Percentiles rank a stretch among this genome's conserved stretches.
Conservation (phyloP, 306 rosid species). For the Sechiopsis laciniata region DNA sequence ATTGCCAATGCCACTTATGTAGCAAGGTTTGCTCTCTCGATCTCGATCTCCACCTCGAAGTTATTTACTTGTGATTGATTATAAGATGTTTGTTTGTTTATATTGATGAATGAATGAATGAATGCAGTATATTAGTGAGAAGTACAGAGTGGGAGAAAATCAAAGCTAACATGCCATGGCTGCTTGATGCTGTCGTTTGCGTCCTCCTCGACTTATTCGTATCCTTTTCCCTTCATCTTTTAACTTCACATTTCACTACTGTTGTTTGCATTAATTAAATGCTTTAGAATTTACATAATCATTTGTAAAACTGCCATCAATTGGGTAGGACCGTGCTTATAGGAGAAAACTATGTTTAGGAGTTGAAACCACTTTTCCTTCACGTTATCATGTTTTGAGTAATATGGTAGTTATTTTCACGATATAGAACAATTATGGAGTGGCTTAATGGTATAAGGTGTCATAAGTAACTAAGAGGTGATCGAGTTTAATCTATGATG, state of each 20-base stretch:
- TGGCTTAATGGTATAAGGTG: no score
- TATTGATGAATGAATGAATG: not conserved
- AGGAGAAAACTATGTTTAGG: no score
- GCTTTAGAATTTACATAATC: no score
- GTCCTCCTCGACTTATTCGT: slow-evolving; percentile 85
- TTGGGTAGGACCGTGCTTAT: no score
- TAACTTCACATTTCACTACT: not conserved
- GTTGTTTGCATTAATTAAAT: not conserved
- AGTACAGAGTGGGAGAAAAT: slow-evolving; percentile 67
- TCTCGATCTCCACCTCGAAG: not conserved
- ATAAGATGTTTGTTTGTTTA: not conserved
- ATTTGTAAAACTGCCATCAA: no score
- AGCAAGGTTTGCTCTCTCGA: slow-evolving; percentile 45
- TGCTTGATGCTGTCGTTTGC: slow-evolving; percentile 81
- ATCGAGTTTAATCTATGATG: no score
- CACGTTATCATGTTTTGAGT: no score
- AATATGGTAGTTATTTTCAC: no score
- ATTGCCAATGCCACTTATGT: slow-evolving; percentile 75
- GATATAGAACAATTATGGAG: no score
- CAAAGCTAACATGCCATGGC: slow-evolving; percentile 85
- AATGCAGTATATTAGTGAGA: slow-evolving; percentile 72
- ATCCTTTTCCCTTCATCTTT: slow-evolving; percentile 37
- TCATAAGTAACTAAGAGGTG: no score
- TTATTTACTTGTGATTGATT: not conserved
- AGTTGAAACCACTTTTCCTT: no score